Base-by-base conservation (phyloP, 1,284 basidiomycete species). In the Tilletiaria anomala region DNA sequence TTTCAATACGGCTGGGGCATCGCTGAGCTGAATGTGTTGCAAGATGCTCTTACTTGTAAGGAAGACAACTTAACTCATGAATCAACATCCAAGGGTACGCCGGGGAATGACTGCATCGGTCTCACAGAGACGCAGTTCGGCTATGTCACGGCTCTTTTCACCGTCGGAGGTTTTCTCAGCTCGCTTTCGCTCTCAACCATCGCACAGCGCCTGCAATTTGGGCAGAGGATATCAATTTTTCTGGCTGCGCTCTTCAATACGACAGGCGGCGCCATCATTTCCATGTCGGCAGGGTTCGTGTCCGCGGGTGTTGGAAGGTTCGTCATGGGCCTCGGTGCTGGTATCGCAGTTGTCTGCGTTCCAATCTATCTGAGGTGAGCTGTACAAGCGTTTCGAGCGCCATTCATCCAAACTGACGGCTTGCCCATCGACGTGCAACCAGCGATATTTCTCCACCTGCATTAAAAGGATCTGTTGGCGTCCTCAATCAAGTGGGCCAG, bases 81-180 rank as follows among this genome's bases (percentile, higher is more conserved):
- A n/a, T 8, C 10, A 8, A n/a, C 26, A 8, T 29, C 26, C 10
- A 8, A n/a, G 8, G 26, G 26, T n/a, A 8, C 8, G 26, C 10
- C 10, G 10, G 26, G 26, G n/a, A 8, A 8, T 8, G 26, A 29
- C 31, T 52, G 54, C 39, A 50, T 57, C 14, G 42, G 46, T 6
- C 42, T 54, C 11, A 48, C 43, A 11, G 51, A 57, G 15, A 37
- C 42, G 20, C 49, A 54, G 14, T 91, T 89, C 70, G 82, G 82
- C 14, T 65, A 80, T 23, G 75, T 88, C 33, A 93, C 87, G 0
- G 74, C 86, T 19, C 70, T 83, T 22, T 89, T 87, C 67, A 89
- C 85, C 1, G 57, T 84, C n/a, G 88, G 88, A 5, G 88, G 88
- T 26, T 74, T 93, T 11, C 43, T 79, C 3, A 86, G 86, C 11